A percentile compares a stretch with the other conserved stretches of the same genome.
Conservation (phyloP, 176 grass and related monocot genomes). For the Chloris gayana region DNA sequence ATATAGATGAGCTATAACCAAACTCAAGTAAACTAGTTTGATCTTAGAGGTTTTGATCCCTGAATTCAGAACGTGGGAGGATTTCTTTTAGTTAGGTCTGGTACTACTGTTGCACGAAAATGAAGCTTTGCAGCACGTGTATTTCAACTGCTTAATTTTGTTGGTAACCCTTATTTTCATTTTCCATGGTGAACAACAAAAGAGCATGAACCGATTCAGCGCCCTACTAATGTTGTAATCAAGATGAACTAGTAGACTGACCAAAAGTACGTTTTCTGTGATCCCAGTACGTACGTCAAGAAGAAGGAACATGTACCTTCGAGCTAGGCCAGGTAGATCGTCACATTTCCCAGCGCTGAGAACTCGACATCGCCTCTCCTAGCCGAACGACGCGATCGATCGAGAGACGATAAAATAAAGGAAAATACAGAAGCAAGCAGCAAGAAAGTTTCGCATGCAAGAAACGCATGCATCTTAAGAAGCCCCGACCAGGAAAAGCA, state of each 20-base stretch:
- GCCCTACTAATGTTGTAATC: not conserved
- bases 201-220: not conserved
- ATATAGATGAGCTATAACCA: no score
- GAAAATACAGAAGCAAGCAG: not conserved
- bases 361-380: not conserved
- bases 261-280: not conserved
- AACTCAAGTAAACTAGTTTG: no score
- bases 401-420: not conserved
- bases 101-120: no score
- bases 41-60: no score
- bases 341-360: not conserved
- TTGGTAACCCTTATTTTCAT: no score
- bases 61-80: no score
- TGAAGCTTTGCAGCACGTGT: no score
- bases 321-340: not conserved
- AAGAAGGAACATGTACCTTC: not conserved
- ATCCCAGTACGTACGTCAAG: not conserved
- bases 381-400: not conserved
- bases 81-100: no score
- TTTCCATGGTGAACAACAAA: not conserved
- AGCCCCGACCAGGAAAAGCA: conserved; percentile 29
- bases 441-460: not conserved
- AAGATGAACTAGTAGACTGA: not conserved
- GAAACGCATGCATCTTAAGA: not conserved
- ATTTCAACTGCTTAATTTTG: no score